Conservation (phyloP, 805 yeast species). For the Saccharomyces jurei region DNA sequence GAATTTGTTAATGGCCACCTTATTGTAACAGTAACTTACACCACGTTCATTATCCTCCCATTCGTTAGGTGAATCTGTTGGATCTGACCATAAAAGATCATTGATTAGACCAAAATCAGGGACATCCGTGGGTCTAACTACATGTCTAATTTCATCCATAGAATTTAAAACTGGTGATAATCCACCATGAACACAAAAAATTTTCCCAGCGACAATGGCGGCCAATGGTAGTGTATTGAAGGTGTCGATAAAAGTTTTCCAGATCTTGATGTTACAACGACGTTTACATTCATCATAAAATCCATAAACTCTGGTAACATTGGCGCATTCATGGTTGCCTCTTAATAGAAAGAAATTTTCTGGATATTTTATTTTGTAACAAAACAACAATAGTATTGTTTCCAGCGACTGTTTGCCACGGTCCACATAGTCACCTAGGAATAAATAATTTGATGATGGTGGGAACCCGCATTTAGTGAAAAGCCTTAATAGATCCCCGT, state of each 20-base stretch:
- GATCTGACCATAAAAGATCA: constrained; percentile 79
- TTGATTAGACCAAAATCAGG: constrained; percentile 74
- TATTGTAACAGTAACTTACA: constrained; percentile 70
- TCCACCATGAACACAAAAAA: constrained; percentile 85
- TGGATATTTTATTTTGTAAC: constrained; percentile 94
- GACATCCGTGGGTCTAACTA: constrained; percentile 74
- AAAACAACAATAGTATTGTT: constrained; percentile 75
- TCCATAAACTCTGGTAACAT: constrained; percentile 93
- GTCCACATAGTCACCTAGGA: constrained; percentile 95
- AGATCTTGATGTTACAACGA: constrained; percentile 81
- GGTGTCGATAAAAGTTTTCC: constrained; percentile 91
- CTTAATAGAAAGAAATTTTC: constrained; percentile 88
- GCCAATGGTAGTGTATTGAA: constrained; percentile 94
- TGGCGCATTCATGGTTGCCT: constrained; percentile 97
- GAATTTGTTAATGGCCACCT: constrained; percentile 63
- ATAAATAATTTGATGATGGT: constrained; percentile 84
- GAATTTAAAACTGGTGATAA: constrained; percentile 62
- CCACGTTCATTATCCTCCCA: constrained; percentile 85
- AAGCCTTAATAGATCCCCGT: constrained; percentile 79
- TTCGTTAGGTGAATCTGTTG: constrained; percentile 47
- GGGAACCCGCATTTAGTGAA: constrained; percentile 97
- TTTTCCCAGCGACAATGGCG: constrained; percentile 90
- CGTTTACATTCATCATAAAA: constrained; percentile 97
- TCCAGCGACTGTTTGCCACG: constrained; percentile 94
- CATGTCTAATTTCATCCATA: constrained; percentile 60